Conservation (phyloP, 1,284 basidiomycete genomes). For the Mycosarcoma maydis region DNA sequence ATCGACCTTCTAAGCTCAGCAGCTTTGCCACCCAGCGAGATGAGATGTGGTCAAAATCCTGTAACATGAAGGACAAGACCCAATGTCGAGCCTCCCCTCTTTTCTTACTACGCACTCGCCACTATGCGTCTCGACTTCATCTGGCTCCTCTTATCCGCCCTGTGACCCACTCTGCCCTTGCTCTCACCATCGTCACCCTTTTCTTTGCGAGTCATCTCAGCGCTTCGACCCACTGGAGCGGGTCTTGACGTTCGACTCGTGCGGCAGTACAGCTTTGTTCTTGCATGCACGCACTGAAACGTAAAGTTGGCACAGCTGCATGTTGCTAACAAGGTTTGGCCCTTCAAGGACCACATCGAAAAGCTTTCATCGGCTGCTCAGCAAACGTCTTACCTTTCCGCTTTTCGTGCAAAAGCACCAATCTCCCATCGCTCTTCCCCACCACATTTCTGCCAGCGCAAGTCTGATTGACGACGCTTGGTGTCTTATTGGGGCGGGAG, state of each 20-base stretch:
- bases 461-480: neutral
- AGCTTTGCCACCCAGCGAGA: neutral
- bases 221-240: too few relatives aligned
- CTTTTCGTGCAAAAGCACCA: neutral
- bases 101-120: neutral
- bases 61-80: too few relatives aligned
- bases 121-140: slow-evolving; percentile 6
- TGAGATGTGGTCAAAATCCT: neutral
- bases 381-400: neutral
- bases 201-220: too few relatives aligned
- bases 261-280: too few relatives aligned
- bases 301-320: too few relatives aligned
- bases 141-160: neutral
- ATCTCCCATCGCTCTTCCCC: neutral
- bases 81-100: neutral
- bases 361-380: slow-evolving; percentile 6
- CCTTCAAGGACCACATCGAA: neutral
- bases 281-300: too few relatives aligned
- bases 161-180: neutral
- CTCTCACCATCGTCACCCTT: neutral
- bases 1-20: neutral
- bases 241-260: too few relatives aligned
- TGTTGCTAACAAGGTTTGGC: slow-evolving; percentile 2
- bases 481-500: neutral
- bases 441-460: neutral